These are phyloP conservation scores for Nymphaea colorata DNA, from an alignment of 164 flowering plant species.

Conservation along the genomic window DNA sequence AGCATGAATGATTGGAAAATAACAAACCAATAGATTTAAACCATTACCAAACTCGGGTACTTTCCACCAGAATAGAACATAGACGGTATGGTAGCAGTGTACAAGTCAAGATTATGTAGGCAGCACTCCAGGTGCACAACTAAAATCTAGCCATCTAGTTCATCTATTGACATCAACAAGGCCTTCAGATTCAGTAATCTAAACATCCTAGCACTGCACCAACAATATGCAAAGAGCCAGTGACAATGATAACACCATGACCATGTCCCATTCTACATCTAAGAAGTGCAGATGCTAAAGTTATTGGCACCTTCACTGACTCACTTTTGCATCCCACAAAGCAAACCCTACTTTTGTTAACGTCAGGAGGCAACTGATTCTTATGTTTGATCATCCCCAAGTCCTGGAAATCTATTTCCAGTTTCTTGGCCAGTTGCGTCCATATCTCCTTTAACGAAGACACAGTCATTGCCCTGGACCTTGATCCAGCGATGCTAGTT, in stretches of 20 bases:
- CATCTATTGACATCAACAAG: no score
- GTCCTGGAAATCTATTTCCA: slow-evolving; percentile 25
- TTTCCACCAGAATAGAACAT: no score
- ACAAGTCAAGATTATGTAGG: no score
- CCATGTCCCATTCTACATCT: slow-evolving; percentile 12
- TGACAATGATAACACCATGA: slow-evolving; percentile 46
- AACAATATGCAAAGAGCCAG: slow-evolving; percentile 40
- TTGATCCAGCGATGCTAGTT: slow-evolving; percentile 63
- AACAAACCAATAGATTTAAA: no score
- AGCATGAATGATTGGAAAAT: no score
- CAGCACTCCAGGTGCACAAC: no score
- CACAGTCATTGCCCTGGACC: slow-evolving; percentile 42
- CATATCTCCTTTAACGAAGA: slow-evolving; percentile 44
- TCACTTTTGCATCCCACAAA: slow-evolving; percentile 17
- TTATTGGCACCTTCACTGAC: slow-evolving; percentile 30
- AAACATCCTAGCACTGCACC: neutral
- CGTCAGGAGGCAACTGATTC: slow-evolving; percentile 4
- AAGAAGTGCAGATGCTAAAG: slow-evolving; percentile 31
- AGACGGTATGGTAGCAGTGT: no score
- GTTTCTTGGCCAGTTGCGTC: slow-evolving; percentile 40
- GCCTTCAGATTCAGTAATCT: neutral
- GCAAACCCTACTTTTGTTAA: slow-evolving; percentile 4
- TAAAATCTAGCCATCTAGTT: no score
- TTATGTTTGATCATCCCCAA: slow-evolving; percentile 10
- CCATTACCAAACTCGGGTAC: no score